These are phyloP conservation scores for Phytopythium aichiense DNA, from an alignment of 352 stramenopile species.

Conservation along the genomic window DNA sequence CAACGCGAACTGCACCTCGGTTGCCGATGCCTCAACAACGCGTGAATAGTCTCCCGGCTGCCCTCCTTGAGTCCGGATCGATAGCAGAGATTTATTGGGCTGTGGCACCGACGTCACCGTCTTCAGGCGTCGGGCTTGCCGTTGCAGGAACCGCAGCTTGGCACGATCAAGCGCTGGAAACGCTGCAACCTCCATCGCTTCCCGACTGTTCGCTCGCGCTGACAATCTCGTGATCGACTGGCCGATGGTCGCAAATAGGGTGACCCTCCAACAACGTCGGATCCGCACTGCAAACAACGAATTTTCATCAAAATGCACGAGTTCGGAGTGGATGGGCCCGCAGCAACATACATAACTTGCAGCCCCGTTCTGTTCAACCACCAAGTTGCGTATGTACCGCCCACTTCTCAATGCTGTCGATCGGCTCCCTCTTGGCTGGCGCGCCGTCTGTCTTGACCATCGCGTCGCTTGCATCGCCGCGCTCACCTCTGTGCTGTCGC, in stretches of 20 bases:
- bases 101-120: neutral
- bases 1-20: neutral
- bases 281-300: too few relatives aligned
- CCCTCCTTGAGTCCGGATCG: neutral
- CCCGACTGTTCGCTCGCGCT: neutral
- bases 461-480: neutral
- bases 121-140: neutral
- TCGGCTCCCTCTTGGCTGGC: neutral
- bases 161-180: slow-evolving; percentile 8
- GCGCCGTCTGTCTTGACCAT: neutral
- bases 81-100: neutral
- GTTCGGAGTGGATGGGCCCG: too few relatives aligned
- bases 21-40: neutral
- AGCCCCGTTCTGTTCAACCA: too few relatives aligned
- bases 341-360: too few relatives aligned
- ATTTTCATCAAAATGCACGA: too few relatives aligned
- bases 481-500: neutral
- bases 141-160: slow-evolving; percentile 4
- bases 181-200: neutral
- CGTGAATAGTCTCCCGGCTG: neutral
- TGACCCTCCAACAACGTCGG: neutral
- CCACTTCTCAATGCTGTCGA: too few relatives aligned
- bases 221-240: neutral
- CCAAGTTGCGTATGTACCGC: too few relatives aligned
- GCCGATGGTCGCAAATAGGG: neutral